These are phyloP conservation scores for Ustilago shanxiensis DNA, from an alignment of 1,284 basidiomycete genomes.

Conservation along the genomic window DNA sequence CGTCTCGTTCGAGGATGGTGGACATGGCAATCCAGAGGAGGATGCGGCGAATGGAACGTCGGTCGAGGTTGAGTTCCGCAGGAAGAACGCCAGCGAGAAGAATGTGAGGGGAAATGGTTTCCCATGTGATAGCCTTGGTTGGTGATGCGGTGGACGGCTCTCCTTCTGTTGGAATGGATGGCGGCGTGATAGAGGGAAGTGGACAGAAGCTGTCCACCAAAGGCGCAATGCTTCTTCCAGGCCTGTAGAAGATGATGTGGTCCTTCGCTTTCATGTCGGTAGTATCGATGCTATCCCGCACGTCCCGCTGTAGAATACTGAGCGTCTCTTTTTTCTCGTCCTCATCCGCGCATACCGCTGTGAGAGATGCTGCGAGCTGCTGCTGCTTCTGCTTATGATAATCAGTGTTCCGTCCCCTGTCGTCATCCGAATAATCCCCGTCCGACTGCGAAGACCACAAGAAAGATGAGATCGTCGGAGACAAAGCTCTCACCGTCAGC, in stretches of 20 bases:
- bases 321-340: slow-evolving; percentile 23
- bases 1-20: slow-evolving; percentile 23
- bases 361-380: slow-evolving; percentile 19
- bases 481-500: slow-evolving; percentile 34
- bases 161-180: not conserved
- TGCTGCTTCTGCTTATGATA: not conserved
- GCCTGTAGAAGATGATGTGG: slow-evolving; percentile 22
- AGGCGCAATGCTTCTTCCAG: slow-evolving; percentile 20
- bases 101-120: slow-evolving; percentile 9
- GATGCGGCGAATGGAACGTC: slow-evolving; percentile 21
- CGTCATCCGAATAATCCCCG: slow-evolving; percentile 19
- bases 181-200: slow-evolving; percentile 5
- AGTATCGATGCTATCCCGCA: not conserved
- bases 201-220: slow-evolving; percentile 14
- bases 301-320: slow-evolving; percentile 28
- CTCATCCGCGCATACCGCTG: slow-evolving; percentile 22
- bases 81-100: slow-evolving; percentile 25
- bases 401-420: not conserved
- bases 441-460: slow-evolving; percentile 50
- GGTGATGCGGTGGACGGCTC: not conserved
- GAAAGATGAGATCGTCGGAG: slow-evolving; percentile 45
- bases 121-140: slow-evolving; percentile 15
- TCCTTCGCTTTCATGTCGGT: not conserved
- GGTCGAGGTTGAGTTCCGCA: slow-evolving; percentile 20
- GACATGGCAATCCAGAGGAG: slow-evolving; percentile 33